Evolutionary conservation across 305 asterid genomes (phyloP), one percentile per base, ranked within the genome.

Genomic region (Petunia hybrid): DNA sequence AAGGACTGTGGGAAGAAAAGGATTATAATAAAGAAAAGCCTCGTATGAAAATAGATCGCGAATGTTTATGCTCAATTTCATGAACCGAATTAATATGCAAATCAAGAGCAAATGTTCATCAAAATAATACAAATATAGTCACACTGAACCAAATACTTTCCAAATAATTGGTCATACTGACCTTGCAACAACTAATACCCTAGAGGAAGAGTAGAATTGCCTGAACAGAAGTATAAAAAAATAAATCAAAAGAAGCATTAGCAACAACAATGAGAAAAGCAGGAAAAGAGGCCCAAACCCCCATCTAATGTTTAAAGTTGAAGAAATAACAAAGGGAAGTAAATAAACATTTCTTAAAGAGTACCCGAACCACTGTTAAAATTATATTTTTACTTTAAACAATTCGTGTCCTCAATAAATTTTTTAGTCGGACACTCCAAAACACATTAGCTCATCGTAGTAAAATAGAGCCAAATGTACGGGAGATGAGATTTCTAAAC

Each of bases 11-110:
- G n/a, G 98, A 66, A 97, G 97, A 83, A 93, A 97, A 73, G 99
- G 99, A 87, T 97, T 97, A 80, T 93, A 97, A 89, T 97, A 95
- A 91, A 97, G 91, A 90, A 97, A 97, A 74, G 97, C 99, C 93
- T 97, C 99, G 14, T 97, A 97, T 61, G 93, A 83, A 87, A 97
- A 97, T 80, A 97, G 90, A 86, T 97, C 97, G 66, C 94, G 91
- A 85, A 92, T 90, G 90, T 93, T 98, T 60, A 79, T 91, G 77
- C 98, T 91, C 99, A 97, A 95, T 91, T 98, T 91, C 99, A 95
- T 92, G 80, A 95, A n/a, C 99, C 66, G 98, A 93, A 88, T 95
- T 95, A 79, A 93, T 90, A 98, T 97, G 93, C 87, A 84, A 85
- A 85, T 84, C 79, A 79, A 80, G 59, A 8, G 65, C 35, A 39